Evolutionary conservation across 768 basidiomycete species (phyloP).

Genomic region (Boletus eberwhitei): DNA sequence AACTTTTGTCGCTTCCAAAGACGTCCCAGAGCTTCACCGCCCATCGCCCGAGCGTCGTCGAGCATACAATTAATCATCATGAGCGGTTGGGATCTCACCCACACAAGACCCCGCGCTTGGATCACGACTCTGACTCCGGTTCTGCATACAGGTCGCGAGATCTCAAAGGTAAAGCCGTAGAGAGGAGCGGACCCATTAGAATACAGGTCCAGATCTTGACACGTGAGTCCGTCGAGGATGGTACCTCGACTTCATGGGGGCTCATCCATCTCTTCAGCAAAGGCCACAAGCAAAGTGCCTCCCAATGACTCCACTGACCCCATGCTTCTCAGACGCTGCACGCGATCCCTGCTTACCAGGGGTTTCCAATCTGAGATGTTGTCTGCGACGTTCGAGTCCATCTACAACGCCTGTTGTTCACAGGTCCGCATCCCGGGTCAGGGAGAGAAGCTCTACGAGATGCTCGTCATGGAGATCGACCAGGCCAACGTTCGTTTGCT

Average conservation of each 20-base stretch:
- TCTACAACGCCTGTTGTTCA: constrained; percentile 56
- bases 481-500: constrained; percentile 44
- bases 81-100: constrained; percentile 56
- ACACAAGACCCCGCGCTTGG: constrained; percentile 66
- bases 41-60: constrained; percentile 37
- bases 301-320: constrained; percentile 27
- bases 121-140: constrained; percentile 63
- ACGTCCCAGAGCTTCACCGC: constrained; percentile 51
- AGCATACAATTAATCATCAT: constrained; percentile 25
- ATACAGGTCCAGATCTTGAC: constrained; percentile 46
- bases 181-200: constrained; percentile 38
- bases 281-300: constrained; percentile 3
- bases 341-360: constrained; percentile 41
- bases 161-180: constrained; percentile 23
- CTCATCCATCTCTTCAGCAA: constrained; percentile 8
- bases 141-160: constrained; percentile 56
- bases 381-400: constrained; percentile 50
- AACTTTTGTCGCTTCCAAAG: constrained; percentile 46
- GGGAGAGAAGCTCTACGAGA: constrained; percentile 58
- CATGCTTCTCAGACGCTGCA: constrained; percentile 35
- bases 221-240: constrained; percentile 25
- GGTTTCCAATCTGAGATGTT: constrained; percentile 30
- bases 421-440: constrained; percentile 50
- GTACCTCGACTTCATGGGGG: background rate
- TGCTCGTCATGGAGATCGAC: constrained; percentile 59